Percentiles rank a stretch among this genome's conserved stretches.
phyloP scores from a whole-genome alignment of 352 stramenopile genomes.

The Globisporangium cederbergense region DNA sequence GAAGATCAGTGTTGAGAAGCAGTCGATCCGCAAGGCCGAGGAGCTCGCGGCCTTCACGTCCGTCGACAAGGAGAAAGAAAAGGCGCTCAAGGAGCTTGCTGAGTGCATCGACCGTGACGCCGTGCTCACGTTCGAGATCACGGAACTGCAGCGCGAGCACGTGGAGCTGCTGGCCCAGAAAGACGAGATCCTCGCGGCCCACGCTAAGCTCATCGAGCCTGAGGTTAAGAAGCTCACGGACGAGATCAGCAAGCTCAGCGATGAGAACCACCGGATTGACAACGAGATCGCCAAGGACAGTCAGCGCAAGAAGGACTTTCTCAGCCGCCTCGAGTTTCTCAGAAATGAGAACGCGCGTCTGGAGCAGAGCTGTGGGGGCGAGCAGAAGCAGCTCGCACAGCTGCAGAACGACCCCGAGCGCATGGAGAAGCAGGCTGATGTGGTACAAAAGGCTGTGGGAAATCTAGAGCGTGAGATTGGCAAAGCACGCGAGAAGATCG shows the following conservation, averaged over 20 bases:
- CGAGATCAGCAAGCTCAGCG: slow-evolving; percentile 56
- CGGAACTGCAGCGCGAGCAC: slow-evolving; percentile 80
- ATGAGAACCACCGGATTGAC: slow-evolving; percentile 69
- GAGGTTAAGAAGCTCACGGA: slow-evolving; percentile 72
- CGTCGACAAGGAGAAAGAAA: slow-evolving; percentile 80
- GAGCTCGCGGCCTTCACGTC: slow-evolving; percentile 67
- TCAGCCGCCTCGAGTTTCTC: slow-evolving; percentile 59
- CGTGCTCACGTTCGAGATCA: slow-evolving; percentile 85
- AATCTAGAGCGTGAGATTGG: slow-evolving; percentile 69
- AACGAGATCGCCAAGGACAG: slow-evolving; percentile 70
- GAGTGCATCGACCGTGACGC: slow-evolving; percentile 79
- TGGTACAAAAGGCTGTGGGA: slow-evolving; percentile 75
- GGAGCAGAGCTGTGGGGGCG: slow-evolving; percentile 34
- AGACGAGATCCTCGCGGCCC: slow-evolving; percentile 69
- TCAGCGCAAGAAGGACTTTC: slow-evolving; percentile 57
- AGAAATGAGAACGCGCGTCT: slow-evolving; percentile 60
- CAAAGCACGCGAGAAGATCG: slow-evolving; percentile 35
- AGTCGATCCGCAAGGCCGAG: slow-evolving; percentile 80
- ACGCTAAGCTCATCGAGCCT: slow-evolving; percentile 81
- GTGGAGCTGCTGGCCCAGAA: slow-evolving; percentile 70
- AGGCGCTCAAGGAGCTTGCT: slow-evolving; percentile 68
- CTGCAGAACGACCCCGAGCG: slow-evolving; percentile 76
- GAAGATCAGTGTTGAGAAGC: slow-evolving; percentile 87
- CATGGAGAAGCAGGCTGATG: slow-evolving; percentile 81
- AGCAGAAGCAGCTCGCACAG: slow-evolving; percentile 62